Conservation (phyloP, 768 basidiomycete genomes). For the Asterophora lycoperdoides region DNA sequence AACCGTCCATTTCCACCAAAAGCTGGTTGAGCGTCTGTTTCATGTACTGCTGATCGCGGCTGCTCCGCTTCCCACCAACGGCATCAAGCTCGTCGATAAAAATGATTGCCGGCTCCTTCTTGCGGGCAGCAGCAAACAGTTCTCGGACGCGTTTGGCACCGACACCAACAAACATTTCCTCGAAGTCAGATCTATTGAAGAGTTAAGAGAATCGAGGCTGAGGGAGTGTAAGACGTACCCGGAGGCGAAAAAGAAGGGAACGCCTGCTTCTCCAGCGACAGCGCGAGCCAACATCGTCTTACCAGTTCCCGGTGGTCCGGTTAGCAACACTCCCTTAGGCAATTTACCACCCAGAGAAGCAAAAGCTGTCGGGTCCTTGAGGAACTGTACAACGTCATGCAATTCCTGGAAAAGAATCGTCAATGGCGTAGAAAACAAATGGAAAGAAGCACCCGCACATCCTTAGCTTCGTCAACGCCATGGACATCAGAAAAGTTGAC, state of each 20-base stretch:
- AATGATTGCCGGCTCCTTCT: conserved; percentile 94
- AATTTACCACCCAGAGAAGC: conserved; percentile 89
- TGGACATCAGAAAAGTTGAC: conserved; percentile 96
- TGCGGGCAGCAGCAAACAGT: conserved; percentile 88
- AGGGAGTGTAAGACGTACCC: conserved; percentile 46
- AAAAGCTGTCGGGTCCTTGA: conserved; percentile 90
- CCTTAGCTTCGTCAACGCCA: conserved; percentile 96
- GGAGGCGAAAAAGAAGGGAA: conserved; percentile 95
- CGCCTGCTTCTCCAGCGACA: conserved; percentile 95
- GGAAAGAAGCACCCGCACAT: conserved; percentile 41
- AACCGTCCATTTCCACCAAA: conserved; percentile 96
- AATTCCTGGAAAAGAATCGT: conserved; percentile 57
- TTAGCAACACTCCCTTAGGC: conserved; percentile 88
- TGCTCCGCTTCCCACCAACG: conserved; percentile 84
- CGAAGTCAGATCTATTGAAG: conserved; percentile 78
- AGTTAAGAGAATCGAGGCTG: conserved; percentile 3
- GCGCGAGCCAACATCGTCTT: conserved; percentile 98
- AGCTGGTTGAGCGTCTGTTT: conserved; percentile 96
- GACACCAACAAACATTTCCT: conserved; percentile 96
- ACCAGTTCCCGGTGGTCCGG: conserved; percentile 91
- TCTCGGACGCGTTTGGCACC: conserved; percentile 95
- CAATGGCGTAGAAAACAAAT: not conserved
- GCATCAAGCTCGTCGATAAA: conserved; percentile 98
- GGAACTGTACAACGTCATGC: conserved; percentile 90
- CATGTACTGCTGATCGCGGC: conserved; percentile 83